Evolutionary conservation across 2,329 filamentous ascomycete species (phyloP), one percentile per base, ranked within the genome.

Genomic region (Ambrosiella cleistominuta): DNA sequence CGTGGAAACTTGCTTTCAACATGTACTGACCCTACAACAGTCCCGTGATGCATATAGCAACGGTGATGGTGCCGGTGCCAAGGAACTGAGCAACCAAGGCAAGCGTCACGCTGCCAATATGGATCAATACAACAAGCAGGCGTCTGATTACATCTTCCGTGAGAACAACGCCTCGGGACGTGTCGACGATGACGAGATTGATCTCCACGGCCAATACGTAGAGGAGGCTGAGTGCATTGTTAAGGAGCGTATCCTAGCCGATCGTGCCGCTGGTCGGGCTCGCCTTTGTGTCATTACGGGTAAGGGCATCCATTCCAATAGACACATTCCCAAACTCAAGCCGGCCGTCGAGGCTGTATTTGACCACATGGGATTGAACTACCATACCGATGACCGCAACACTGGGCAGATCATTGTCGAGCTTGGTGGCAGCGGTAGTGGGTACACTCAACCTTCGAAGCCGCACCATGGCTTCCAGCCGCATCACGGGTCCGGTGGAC

Each of bases 201-300:
- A 98, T 71, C 76, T 98, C 53, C 93, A 98, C 69, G 93, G 93
- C 2, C 86, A 94, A 67, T 96, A 85, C 66, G 90, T 95, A 60
- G 88, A 95, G 68, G 93, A 63, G 73, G 93, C 93, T 4, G 89
- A 95, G 74, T 80, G 88, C 63, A 93, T 96, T 59, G 74, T 97
- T 19, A 87, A 91, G 72, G 77, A 87, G 70, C 79, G 93, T 63
- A 95, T 98, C 66, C 80, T 81, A 63, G 83, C 86, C 64, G 89
- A 89, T 60, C 80, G 81, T 67, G 70, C 77, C 57, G 77, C 80
- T 40, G 87, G 87, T 0, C 85, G 95, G 72, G 80, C 75, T 17
- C 88, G 95, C 71, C 73, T 98, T 58, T 89, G 95, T 71, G 90
- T 95, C 45, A 96, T 98, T 66, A 91, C 97, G 37, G 93, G 93